Conservation (phyloP, 352 stramenopile species). For the Phytophthora vignae region DNA sequence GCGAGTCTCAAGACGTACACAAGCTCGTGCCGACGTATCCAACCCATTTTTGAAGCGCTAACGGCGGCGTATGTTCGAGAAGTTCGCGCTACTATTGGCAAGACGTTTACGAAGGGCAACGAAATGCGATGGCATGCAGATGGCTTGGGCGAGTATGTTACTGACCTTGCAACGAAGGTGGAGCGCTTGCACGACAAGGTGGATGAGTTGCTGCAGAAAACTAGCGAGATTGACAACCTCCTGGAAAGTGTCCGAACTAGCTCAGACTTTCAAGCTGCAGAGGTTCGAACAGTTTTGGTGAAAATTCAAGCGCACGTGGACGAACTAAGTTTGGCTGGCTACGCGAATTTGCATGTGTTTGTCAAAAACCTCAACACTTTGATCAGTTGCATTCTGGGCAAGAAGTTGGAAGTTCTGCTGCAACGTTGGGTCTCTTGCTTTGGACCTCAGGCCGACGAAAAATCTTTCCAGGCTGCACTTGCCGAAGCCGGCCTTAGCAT, state of each 20-base stretch:
- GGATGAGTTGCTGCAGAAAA: constrained; percentile 95
- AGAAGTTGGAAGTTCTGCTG: constrained; percentile 75
- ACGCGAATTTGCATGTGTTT: constrained; percentile 93
- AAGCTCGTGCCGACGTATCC: constrained; percentile 77
- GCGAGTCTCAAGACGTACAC: constrained; percentile 96
- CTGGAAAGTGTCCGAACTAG: constrained; percentile 79
- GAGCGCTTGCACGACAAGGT: constrained; percentile 98
- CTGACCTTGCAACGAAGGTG: constrained; percentile 92
- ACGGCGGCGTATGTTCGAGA: constrained; percentile 81
- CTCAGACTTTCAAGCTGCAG: constrained; percentile 60
- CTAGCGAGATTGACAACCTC: constrained; percentile 92
- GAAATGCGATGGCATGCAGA: constrained; percentile 92
- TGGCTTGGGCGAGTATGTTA: constrained; percentile 87
- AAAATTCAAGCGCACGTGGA: constrained; percentile 95
- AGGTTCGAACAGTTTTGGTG: constrained; percentile 71
- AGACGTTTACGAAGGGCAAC: constrained; percentile 90
- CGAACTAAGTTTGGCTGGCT: constrained; percentile 95
- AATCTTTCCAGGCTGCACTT: constrained; percentile 55
- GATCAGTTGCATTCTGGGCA: constrained; percentile 87
- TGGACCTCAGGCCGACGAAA: constrained; percentile 65
- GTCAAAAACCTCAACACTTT: constrained; percentile 92
- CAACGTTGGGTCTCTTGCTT: constrained; percentile 81
- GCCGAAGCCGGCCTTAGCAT: constrained; percentile 52
- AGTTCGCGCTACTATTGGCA: constrained; percentile 86
- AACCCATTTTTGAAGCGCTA: constrained; percentile 85